phyloP scores from a whole-genome alignment of 768 basidiomycete genomes.

The Russula brevipes region DNA sequence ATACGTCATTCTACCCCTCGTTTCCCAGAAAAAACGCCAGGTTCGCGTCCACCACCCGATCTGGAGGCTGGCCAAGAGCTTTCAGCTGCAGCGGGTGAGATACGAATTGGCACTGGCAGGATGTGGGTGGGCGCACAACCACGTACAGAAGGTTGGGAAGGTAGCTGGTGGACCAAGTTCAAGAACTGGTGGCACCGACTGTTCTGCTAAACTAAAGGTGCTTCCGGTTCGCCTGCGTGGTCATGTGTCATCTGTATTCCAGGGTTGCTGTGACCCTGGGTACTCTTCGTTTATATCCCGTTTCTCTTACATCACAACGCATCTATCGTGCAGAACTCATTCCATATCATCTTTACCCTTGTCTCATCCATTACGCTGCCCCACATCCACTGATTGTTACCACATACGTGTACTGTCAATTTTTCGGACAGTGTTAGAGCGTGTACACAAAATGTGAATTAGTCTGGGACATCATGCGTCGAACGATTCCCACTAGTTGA shows the following conservation, averaged over 20 bases:
- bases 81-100: slow-evolving; percentile 47
- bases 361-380: slow-evolving; percentile 8
- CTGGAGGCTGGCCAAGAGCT: slow-evolving; percentile 67
- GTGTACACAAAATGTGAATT: slow-evolving; percentile 20
- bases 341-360: slow-evolving; percentile 1
- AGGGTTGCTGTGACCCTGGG: slow-evolving; percentile 1
- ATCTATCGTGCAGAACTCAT: slow-evolving; percentile 15
- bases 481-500: not conserved
- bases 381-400: slow-evolving; percentile 13
- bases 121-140: slow-evolving; percentile 69
- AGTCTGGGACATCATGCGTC: not conserved
- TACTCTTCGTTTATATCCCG: not conserved
- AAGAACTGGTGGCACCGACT: slow-evolving; percentile 72
- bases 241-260: slow-evolving; percentile 3
- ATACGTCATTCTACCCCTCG: slow-evolving; percentile 65
- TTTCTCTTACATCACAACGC: slow-evolving; percentile 6
- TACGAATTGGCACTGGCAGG: slow-evolving; percentile 75
- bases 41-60: slow-evolving; percentile 43
- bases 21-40: slow-evolving; percentile 42
- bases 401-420: slow-evolving; percentile 29
- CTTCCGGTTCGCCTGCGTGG: not conserved
- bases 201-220: slow-evolving; percentile 51
- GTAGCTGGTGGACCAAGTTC: slow-evolving; percentile 76
- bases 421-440: slow-evolving; percentile 17
- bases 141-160: slow-evolving; percentile 63